Percentiles rank a stretch among this genome's conserved stretches.
These are phyloP conservation scores for Penicillium robsamsonii DNA, from an alignment of 495 filamentous ascomycete species.

Conservation along the genomic window DNA sequence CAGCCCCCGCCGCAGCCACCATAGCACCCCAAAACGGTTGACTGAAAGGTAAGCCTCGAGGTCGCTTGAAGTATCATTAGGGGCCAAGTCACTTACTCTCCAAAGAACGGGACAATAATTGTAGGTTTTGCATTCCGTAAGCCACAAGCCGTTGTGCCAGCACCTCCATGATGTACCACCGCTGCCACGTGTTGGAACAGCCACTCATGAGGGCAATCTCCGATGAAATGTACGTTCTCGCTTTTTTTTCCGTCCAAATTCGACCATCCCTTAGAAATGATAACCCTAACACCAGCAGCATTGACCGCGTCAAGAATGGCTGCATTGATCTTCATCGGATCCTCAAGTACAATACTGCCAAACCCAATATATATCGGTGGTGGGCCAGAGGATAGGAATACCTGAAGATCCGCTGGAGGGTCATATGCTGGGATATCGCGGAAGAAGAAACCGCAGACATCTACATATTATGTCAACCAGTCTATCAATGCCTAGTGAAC, in stretches of 20 bases:
- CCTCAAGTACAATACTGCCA: slow-evolving; percentile 1
- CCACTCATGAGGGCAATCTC: too few relatives aligned
- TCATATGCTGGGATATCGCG: neutral
- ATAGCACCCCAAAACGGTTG: neutral
- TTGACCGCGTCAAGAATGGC: neutral
- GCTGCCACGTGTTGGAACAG: too few relatives aligned
- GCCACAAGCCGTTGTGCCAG: too few relatives aligned
- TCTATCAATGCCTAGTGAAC: too few relatives aligned
- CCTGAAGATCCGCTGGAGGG: neutral
- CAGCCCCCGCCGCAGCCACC: neutral
- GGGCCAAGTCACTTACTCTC: too few relatives aligned
- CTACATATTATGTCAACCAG: neutral
- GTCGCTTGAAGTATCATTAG: too few relatives aligned
- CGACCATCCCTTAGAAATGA: too few relatives aligned
- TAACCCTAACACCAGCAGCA: too few relatives aligned
- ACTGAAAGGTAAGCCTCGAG: neutral
- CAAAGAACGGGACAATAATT: too few relatives aligned
- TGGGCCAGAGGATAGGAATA: neutral
- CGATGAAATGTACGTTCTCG: neutral
- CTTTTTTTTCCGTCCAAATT: neutral
- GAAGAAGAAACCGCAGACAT: slow-evolving; percentile 3
- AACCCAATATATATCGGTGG: slow-evolving; percentile 3
- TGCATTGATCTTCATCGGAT: neutral
- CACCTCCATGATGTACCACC: too few relatives aligned
- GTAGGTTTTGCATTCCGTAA: too few relatives aligned